Evolutionary conservation across 2,329 filamentous ascomycete genomes (phyloP).

Genomic region (Penicillium sp.): DNA sequence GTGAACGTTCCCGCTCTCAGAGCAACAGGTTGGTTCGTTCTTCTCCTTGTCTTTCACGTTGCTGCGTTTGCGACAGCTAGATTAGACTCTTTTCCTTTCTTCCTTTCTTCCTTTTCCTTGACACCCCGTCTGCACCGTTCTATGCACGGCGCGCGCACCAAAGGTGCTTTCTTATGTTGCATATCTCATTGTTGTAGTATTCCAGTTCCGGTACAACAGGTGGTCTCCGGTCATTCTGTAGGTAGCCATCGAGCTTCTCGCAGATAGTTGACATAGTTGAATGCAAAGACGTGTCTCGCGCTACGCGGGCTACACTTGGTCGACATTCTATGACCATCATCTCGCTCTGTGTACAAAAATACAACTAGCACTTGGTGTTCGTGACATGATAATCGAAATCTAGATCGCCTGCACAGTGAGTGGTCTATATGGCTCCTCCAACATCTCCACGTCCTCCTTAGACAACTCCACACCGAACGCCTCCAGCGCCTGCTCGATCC

Average conservation of each 20-base stretch:
- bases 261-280: slow-evolving; percentile 21
- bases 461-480: slow-evolving; percentile 7
- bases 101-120: slow-evolving; percentile 5
- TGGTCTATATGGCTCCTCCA: slow-evolving; percentile 14
- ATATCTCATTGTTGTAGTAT: slow-evolving; percentile 14
- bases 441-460: slow-evolving; percentile 5
- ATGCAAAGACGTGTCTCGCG: slow-evolving; percentile 10
- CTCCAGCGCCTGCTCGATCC: slow-evolving; percentile 19
- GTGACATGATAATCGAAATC: not conserved
- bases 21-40: slow-evolving; percentile 40
- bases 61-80: slow-evolving; percentile 13
- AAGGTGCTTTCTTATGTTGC: slow-evolving; percentile 9
- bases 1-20: slow-evolving; percentile 22
- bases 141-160: slow-evolving; percentile 3
- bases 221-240: slow-evolving; percentile 1
- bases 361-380: not conserved
- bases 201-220: slow-evolving; percentile 4
- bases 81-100: slow-evolving; percentile 5
- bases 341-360: not conserved
- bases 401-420: slow-evolving; percentile 16
- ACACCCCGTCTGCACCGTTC: slow-evolving; percentile 10
- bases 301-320: slow-evolving; percentile 9
- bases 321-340: not conserved
- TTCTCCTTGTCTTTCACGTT: slow-evolving; percentile 23
- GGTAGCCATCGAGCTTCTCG: slow-evolving; percentile 12